These are phyloP conservation scores for Phaeotremella fagi DNA, from an alignment of 768 basidiomycete species.

Conservation along the genomic window DNA sequence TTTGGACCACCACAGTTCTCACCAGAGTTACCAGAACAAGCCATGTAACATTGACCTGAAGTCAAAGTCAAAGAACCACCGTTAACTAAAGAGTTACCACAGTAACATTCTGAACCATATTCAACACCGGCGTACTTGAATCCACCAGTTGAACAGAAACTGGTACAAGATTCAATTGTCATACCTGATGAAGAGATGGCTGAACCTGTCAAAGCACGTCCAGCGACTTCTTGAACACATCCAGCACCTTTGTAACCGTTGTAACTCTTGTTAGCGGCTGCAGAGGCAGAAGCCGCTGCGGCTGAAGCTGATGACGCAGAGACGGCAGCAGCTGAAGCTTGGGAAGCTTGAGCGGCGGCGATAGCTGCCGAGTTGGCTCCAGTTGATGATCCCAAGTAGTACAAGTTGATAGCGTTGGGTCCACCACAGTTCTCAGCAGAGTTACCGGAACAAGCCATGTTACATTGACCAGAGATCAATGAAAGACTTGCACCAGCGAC, in stretches of 20 bases:
- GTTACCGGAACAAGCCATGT: slow-evolving; percentile 37
- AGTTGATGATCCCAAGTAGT: no score
- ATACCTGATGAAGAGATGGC: slow-evolving; percentile 8
- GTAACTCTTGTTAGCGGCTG: slow-evolving; percentile 4
- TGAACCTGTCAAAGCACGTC: slow-evolving; percentile 15
- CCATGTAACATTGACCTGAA: no score
- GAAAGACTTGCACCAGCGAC: slow-evolving; percentile 26
- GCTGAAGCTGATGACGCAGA: slow-evolving; percentile 17
- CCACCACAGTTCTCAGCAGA: slow-evolving; percentile 25
- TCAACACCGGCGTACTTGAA: no score
- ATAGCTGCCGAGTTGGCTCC: no score
- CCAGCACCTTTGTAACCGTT: slow-evolving; percentile 13
- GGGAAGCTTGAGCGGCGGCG: no score
- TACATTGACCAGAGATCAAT: slow-evolving; percentile 16
- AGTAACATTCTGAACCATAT: no score
- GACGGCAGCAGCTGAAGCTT: slow-evolving; percentile 7
- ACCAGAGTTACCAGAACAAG: no score
- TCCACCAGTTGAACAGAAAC: no score
- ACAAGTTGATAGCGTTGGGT: slow-evolving; percentile 20
- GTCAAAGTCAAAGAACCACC: no score
- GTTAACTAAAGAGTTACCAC: no score
- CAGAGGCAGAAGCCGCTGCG: slow-evolving; percentile 14
- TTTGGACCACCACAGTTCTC: no score
- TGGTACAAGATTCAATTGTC: no score
- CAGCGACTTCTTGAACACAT: slow-evolving; percentile 18